Percentiles rank a stretch among this genome's conserved stretches.
Conservation (phyloP, 2,329 filamentous ascomycete species). For the Fusarium burgessii region DNA sequence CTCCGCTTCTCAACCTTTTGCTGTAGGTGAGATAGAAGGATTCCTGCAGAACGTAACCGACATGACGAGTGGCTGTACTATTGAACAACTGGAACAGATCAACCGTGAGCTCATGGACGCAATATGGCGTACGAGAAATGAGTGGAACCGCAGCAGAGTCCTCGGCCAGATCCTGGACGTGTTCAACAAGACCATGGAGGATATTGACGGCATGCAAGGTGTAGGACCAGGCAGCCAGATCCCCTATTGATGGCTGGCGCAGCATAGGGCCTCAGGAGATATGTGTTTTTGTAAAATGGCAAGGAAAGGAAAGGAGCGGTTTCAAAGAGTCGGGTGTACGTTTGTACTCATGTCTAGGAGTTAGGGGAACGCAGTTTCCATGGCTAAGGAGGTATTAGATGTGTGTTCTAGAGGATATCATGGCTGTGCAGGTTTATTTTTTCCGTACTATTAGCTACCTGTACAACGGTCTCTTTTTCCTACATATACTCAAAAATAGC, state of each 20-base stretch:
- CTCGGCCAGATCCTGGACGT: constrained; percentile 71
- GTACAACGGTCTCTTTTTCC: constrained; percentile 31
- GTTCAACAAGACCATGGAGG: constrained; percentile 80
- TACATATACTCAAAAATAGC: constrained; percentile 25
- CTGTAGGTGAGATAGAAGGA: constrained; percentile 64
- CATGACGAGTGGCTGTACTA: constrained; percentile 80
- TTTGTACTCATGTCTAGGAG: constrained; percentile 39
- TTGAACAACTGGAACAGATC: constrained; percentile 96
- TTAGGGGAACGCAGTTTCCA: constrained; percentile 34
- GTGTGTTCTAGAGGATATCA: constrained; percentile 42
- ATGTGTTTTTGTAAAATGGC: constrained; percentile 17
- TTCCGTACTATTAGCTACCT: constrained; percentile 29
- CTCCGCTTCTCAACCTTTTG: constrained; percentile 60
- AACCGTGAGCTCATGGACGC: constrained; percentile 91
- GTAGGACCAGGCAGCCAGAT: constrained; percentile 59
- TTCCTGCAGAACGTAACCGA: constrained; percentile 74
- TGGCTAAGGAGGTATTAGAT: constrained; percentile 40
- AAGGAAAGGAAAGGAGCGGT: constrained; percentile 11
- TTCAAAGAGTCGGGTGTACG: constrained; percentile 38
- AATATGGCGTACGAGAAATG: constrained; percentile 81
- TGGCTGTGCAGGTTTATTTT: constrained; percentile 26
- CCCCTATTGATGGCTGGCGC: constrained; percentile 24
- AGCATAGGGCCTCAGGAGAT: not conserved
- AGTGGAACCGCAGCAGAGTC: constrained; percentile 87
- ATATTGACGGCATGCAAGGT: constrained; percentile 70